Evolutionary conservation across 2,329 filamentous ascomycete species (phyloP).

Genomic region (Fusarium decemcellulare): DNA sequence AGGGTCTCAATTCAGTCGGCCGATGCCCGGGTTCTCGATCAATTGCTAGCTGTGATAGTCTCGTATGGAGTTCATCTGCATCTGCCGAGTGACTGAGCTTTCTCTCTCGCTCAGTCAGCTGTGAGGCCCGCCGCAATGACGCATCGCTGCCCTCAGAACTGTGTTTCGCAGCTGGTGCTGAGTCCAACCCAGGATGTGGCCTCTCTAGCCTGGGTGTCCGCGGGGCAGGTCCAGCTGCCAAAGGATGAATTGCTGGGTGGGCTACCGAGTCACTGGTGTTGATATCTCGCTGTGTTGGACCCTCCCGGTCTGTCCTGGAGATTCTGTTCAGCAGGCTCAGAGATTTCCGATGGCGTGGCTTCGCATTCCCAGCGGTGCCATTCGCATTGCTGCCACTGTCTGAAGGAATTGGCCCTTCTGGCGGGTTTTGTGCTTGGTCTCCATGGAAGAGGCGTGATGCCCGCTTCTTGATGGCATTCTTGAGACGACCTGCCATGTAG

Average conservation of each 20-base stretch:
- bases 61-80: slow-evolving; percentile 18
- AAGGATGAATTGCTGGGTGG: slow-evolving; percentile 36
- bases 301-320: slow-evolving; percentile 16
- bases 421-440: background rate
- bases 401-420: slow-evolving; percentile 2
- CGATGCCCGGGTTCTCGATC: slow-evolving; percentile 6
- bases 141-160: background rate
- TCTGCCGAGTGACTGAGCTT: slow-evolving; percentile 9
- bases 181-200: slow-evolving; percentile 25
- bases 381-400: slow-evolving; percentile 11
- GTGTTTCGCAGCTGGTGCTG: background rate
- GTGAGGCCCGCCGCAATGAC: background rate
- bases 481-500: slow-evolving; percentile 35
- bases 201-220: slow-evolving; percentile 33
- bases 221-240: slow-evolving; percentile 21
- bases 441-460: slow-evolving; percentile 33
- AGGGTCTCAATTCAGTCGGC: background rate
- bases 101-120: background rate
- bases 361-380: background rate
- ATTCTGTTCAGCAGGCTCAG: slow-evolving; percentile 20
- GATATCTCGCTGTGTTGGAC: background rate
- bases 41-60: slow-evolving; percentile 30
- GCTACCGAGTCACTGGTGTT: slow-evolving; percentile 12
- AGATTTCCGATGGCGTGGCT: slow-evolving; percentile 26
- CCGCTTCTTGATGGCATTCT: slow-evolving; percentile 36